Conservation (phyloP, 2,329 filamentous ascomycete species). For the Penicillium crustosum region DNA sequence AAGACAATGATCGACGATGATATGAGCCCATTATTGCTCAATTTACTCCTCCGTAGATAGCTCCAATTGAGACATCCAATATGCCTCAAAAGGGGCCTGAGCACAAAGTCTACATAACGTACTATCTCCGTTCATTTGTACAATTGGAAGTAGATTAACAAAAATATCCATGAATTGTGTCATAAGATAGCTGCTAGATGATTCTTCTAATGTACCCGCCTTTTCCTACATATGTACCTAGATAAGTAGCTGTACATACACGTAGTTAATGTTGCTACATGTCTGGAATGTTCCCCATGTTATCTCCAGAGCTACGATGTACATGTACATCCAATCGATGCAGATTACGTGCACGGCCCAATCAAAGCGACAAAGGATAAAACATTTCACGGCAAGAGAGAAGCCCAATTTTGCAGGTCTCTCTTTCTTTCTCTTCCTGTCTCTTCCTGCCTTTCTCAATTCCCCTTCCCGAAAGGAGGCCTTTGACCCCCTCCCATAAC, state of each 20-base stretch:
- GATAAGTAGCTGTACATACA: background rate
- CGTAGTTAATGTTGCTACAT: background rate
- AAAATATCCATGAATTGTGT: background rate
- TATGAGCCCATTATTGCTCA: background rate
- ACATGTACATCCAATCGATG: constrained; percentile 2
- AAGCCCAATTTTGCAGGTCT: background rate
- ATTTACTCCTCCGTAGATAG: background rate
- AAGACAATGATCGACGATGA: background rate
- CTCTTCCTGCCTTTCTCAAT: background rate
- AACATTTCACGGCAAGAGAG: background rate
- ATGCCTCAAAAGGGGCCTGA: constrained; percentile 7
- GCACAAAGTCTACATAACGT: background rate
- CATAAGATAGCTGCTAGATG: too few species aligned
- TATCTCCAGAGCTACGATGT: background rate
- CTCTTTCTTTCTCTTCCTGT: background rate
- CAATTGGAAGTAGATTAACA: background rate
- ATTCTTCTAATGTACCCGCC: too few species aligned
- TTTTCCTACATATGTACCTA: background rate
- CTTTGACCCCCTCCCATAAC: constrained; percentile 1
- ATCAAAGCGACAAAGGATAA: constrained; percentile 10
- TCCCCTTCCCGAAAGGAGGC: background rate
- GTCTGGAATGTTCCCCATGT: background rate
- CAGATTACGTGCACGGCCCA: constrained; percentile 13
- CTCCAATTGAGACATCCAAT: constrained; percentile 13
- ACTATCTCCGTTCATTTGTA: background rate